phyloP scores from a whole-genome alignment of 2,329 filamentous ascomycete genomes.

The Dactylonectria macrodidyma region DNA sequence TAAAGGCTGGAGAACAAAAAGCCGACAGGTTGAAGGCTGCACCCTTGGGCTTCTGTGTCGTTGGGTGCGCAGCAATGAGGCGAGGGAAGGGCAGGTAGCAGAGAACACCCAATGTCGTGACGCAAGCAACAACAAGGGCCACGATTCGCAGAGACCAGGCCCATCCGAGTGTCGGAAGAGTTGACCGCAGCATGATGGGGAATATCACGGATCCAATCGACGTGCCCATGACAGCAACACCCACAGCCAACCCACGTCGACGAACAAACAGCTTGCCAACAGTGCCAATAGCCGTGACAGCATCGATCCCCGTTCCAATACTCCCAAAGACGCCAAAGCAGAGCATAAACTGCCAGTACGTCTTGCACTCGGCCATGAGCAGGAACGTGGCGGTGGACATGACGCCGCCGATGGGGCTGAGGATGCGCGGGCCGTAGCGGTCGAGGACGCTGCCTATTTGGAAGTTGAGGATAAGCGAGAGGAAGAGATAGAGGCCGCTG shows the following conservation, averaged over 20 bases:
- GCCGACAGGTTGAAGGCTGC: constrained; percentile 53
- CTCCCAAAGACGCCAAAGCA: constrained; percentile 59
- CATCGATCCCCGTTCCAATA: constrained; percentile 55
- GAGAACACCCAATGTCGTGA: constrained; percentile 43
- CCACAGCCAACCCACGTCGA: constrained; percentile 32
- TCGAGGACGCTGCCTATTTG: constrained; percentile 64
- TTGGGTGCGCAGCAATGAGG: constrained; percentile 16
- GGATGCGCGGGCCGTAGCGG: constrained; percentile 57
- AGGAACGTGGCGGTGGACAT: constrained; percentile 57
- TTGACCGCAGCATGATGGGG: constrained; percentile 49
- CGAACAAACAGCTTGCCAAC: constrained; percentile 45
- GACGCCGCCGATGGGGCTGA: constrained; percentile 54
- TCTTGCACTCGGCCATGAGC: constrained; percentile 59
- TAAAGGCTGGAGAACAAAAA: constrained; percentile 56
- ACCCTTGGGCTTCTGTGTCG: neutral
- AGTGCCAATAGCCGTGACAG: constrained; percentile 49
- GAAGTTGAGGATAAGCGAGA: constrained; percentile 60
- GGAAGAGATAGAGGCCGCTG: constrained; percentile 59
- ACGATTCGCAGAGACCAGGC: constrained; percentile 51
- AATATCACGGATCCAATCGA: constrained; percentile 49
- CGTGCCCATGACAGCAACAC: constrained; percentile 34
- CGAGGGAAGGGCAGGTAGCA: constrained; percentile 52
- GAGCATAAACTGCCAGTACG: constrained; percentile 64
- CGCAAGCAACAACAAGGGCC: constrained; percentile 43
- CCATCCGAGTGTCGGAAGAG: constrained; percentile 48